Percentiles rank a stretch among this genome's conserved stretches.
Conservation (phyloP, 192 early-diverging fungal species). For the Backusella macrospora region DNA sequence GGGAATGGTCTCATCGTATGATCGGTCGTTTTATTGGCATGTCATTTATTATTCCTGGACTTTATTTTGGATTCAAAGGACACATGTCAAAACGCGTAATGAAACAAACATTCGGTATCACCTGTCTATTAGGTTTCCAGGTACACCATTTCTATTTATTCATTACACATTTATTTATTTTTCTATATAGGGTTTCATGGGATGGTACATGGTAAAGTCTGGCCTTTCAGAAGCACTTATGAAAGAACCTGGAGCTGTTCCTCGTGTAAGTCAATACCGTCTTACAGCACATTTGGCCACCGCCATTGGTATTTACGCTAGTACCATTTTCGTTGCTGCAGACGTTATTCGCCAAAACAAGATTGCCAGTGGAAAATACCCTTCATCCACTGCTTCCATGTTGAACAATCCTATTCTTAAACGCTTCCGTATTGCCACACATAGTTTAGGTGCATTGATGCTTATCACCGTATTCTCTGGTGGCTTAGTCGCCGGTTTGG, state of each 20-base stretch:
- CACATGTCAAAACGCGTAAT: slow-evolving; percentile 71
- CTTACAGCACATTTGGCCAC: slow-evolving; percentile 87
- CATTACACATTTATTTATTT: not conserved
- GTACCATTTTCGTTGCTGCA: slow-evolving; percentile 76
- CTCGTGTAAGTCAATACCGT: slow-evolving; percentile 94
- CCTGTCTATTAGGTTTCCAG: slow-evolving; percentile 73
- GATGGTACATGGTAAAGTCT: slow-evolving; percentile 98
- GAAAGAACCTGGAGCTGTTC: slow-evolving; percentile 75
- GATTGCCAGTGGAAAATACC: slow-evolving; percentile 52
- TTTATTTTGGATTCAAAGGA: slow-evolving; percentile 83
- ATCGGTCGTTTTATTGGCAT: slow-evolving; percentile 91
- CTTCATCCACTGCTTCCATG: slow-evolving; percentile 40
- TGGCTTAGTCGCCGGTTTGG: slow-evolving; percentile 94
- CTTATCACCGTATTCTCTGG: slow-evolving; percentile 90
- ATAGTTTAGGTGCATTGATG: slow-evolving; percentile 67
- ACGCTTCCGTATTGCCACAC: slow-evolving; percentile 62
- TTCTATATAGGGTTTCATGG: slow-evolving; percentile 73
- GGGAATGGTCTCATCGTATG: slow-evolving; percentile 98
- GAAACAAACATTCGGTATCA: slow-evolving; percentile 62
- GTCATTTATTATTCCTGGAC: slow-evolving; percentile 82
- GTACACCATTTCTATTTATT: slow-evolving; percentile 29
- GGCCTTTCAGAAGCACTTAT: slow-evolving; percentile 84
- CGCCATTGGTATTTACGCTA: slow-evolving; percentile 85
- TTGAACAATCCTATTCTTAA: slow-evolving; percentile 63
- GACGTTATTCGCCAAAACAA: slow-evolving; percentile 74